These are phyloP conservation scores for Pilatotrama ljubarskyi DNA, from an alignment of 768 basidiomycete genomes.

Conservation along the genomic window DNA sequence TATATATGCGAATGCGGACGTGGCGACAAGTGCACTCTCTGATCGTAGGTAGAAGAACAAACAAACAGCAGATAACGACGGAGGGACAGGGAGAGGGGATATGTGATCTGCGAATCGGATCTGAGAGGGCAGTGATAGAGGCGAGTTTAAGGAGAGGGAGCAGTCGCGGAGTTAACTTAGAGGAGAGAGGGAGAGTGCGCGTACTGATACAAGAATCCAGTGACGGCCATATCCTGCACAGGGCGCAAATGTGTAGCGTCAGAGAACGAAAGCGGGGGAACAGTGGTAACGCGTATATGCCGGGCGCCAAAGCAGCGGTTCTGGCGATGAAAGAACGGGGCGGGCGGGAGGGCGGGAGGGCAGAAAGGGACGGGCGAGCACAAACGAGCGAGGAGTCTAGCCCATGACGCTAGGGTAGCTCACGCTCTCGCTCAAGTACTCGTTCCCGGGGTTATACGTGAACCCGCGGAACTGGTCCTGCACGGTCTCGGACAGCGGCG, in stretches of 20 bases:
- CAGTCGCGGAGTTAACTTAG: neutral
- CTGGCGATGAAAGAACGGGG: neutral
- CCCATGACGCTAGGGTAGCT: conserved; percentile 48
- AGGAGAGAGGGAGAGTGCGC: neutral
- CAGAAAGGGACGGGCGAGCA: neutral
- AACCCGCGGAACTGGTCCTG: conserved; percentile 95
- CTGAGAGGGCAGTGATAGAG: neutral
- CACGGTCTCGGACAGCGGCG: conserved; percentile 89
- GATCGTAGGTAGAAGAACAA: neutral
- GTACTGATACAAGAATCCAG: conserved; percentile 10
- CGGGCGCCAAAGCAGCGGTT: neutral
- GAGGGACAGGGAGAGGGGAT: neutral
- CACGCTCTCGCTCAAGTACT: conserved; percentile 83
- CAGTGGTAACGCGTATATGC: no score
- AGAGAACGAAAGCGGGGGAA: neutral
- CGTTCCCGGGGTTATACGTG: conserved; percentile 84
- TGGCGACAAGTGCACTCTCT: neutral
- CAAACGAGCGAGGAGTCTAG: neutral
- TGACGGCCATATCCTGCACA: neutral
- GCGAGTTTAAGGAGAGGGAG: neutral
- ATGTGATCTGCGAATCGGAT: neutral
- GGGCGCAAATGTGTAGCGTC: no score
- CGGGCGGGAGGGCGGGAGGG: neutral
- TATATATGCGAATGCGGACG: conserved; percentile 2
- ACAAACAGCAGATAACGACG: neutral